Evolutionary conservation across 164 flowering plant genomes (phyloP).

Genomic region (Magnolia sinica): DNA sequence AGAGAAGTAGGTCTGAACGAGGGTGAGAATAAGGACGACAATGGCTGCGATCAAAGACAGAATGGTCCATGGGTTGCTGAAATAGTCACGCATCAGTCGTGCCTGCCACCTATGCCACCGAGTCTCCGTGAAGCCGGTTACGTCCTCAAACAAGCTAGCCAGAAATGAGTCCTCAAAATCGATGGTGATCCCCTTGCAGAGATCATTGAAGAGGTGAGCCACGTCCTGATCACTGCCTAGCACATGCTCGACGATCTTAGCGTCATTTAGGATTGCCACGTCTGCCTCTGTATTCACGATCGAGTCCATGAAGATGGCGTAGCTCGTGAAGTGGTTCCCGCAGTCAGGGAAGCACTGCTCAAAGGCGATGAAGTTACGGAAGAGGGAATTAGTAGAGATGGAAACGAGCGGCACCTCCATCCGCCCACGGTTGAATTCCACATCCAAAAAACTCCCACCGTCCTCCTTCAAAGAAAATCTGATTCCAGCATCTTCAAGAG

Average conservation of each 20-base stretch:
- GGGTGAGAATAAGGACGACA: neutral
- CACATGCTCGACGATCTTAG: neutral
- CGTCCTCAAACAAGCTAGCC: neutral
- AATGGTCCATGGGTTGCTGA: neutral
- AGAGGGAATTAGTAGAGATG: neutral
- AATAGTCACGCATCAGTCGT: neutral
- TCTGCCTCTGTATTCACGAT: neutral
- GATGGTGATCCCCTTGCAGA: conserved; percentile 3
- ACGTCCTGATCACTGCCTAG: conserved; percentile 1
- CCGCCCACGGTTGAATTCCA: neutral
- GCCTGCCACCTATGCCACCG: conserved; percentile 6
- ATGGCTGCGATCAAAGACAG: neutral
- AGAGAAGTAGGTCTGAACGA: neutral
- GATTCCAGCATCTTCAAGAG: conserved; percentile 3
- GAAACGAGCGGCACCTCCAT: neutral
- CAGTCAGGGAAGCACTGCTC: conserved; percentile 3
- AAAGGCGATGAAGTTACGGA: conserved; percentile 3
- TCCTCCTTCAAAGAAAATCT: neutral
- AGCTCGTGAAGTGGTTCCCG: conserved; percentile 6
- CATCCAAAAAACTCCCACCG: neutral
- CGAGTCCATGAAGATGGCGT: conserved; percentile 10
- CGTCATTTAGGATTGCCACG: neutral
- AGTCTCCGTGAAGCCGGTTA: neutral
- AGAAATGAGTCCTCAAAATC: neutral
- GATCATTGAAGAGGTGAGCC: conserved; percentile 5